These are phyloP conservation scores for Cystofilobasidium macerans DNA, from an alignment of 768 basidiomycete species.

Conservation along the genomic window DNA sequence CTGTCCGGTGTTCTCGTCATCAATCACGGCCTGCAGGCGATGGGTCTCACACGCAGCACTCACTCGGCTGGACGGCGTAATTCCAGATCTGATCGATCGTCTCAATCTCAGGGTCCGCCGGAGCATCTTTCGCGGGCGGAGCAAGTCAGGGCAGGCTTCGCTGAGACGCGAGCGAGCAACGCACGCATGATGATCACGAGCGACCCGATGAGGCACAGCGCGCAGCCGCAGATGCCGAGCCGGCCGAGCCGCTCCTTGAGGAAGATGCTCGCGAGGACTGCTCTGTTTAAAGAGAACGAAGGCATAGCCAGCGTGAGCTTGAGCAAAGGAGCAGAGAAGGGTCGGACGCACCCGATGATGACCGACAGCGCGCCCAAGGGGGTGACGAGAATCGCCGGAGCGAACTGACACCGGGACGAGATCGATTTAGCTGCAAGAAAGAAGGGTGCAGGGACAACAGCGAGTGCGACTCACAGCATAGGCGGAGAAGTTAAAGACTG, in stretches of 20 bases:
- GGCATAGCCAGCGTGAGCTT: not conserved
- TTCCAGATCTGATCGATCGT: constrained; percentile 87
- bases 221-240: constrained; percentile 50
- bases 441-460: not conserved
- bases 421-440: not conserved
- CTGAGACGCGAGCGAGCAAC: not conserved
- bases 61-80: constrained; percentile 92
- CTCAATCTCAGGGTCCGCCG: constrained; percentile 81
- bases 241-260: constrained; percentile 89
- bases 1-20: not conserved
- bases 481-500: constrained; percentile 26
- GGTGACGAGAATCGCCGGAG: constrained; percentile 94
- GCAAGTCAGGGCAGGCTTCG: not conserved
- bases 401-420: constrained; percentile 50
- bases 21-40: too few species aligned
- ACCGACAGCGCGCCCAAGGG: constrained; percentile 95
- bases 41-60: not conserved
- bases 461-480: constrained; percentile 1
- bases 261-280: constrained; percentile 83
- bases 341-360: constrained; percentile 66
- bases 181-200: constrained; percentile 75
- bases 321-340: too few species aligned
- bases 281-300: constrained; percentile 45
- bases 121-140: constrained; percentile 49
- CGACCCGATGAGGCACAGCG: constrained; percentile 50